Evolutionary conservation across 331 rosid species (phyloP).

Genomic region (Rosa hybrid): DNA sequence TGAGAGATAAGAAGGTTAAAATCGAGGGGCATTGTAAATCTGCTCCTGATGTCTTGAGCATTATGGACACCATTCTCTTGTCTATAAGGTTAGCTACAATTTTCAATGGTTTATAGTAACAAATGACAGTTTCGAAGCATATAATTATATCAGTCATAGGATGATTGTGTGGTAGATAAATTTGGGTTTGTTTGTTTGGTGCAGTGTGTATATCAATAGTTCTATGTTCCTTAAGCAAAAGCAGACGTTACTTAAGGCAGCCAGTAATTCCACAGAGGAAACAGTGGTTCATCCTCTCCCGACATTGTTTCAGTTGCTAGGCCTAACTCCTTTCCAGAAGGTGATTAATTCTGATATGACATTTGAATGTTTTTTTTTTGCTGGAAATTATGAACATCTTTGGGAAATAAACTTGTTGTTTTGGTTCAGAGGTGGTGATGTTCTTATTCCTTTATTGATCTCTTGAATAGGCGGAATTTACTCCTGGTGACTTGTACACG

Average conservation of each 20-base stretch:
- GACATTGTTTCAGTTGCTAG: conserved; percentile 73
- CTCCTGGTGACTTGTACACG: conserved; percentile 75
- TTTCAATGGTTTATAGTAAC: background rate
- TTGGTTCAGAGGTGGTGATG: conserved; percentile 5
- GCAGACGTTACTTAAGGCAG: conserved; percentile 67
- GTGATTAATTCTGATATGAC: conserved; percentile 33
- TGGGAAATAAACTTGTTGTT: conserved; percentile 8
- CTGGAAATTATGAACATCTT: background rate
- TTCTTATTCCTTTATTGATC: conserved; percentile 17
- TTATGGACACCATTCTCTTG: conserved; percentile 79
- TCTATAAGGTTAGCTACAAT: conserved; percentile 55
- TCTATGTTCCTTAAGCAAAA: conserved; percentile 72
- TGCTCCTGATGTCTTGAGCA: conserved; percentile 67
- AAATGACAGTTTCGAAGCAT: background rate
- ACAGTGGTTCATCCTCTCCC: conserved; percentile 88
- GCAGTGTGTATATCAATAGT: conserved; percentile 73
- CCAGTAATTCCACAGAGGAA: conserved; percentile 62
- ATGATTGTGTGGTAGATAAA: conserved; percentile 10
- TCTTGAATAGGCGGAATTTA: conserved; percentile 70
- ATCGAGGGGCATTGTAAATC: conserved; percentile 71
- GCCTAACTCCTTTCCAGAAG: conserved; percentile 77
- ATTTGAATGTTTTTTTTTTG: background rate
- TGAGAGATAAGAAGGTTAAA: conserved; percentile 70
- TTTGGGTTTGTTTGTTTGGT: conserved; percentile 13
- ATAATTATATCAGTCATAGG: too few relatives aligned